Conservation (phyloP, 306 rosid genomes). For the Vigna mungo region DNA sequence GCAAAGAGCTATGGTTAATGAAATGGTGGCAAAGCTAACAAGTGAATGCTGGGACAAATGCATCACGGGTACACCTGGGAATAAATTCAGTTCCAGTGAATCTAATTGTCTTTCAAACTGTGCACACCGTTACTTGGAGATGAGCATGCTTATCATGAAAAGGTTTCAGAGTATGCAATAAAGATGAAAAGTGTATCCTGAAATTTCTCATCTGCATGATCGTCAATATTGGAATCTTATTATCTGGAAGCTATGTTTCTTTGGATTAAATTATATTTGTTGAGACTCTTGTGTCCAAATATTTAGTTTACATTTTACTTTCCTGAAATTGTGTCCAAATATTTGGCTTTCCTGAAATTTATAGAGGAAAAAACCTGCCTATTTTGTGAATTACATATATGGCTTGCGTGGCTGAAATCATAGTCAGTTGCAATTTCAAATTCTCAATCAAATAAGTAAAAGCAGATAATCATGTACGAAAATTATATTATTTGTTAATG, state of each 20-base stretch:
- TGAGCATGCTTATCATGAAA: conserved; percentile 72
- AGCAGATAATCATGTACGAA: conserved; percentile 1
- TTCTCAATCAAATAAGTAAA: conserved; percentile 8
- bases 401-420: neutral
- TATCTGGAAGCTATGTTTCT: conserved; percentile 33
- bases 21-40: conserved; percentile 88
- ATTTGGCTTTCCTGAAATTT: conserved; percentile 6
- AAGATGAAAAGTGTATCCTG: conserved; percentile 47
- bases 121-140: conserved; percentile 83
- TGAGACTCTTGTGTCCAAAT: conserved; percentile 34
- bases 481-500: neutral
- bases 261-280: conserved; percentile 2
- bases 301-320: conserved; percentile 1
- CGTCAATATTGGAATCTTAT: conserved; percentile 35
- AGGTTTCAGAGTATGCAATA: conserved; percentile 77
- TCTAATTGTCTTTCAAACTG: conserved; percentile 75
- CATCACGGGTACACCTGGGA: conserved; percentile 81
- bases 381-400: conserved; percentile 1
- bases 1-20: conserved; percentile 74
- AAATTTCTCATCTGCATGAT: conserved; percentile 21
- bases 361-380: neutral
- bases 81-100: conserved; percentile 89
- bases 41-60: conserved; percentile 94
- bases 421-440: conserved; percentile 4
- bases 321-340: conserved; percentile 31